Base-by-base conservation (phyloP, 345 rosid genomes). In the Corchorus olitorius region DNA sequence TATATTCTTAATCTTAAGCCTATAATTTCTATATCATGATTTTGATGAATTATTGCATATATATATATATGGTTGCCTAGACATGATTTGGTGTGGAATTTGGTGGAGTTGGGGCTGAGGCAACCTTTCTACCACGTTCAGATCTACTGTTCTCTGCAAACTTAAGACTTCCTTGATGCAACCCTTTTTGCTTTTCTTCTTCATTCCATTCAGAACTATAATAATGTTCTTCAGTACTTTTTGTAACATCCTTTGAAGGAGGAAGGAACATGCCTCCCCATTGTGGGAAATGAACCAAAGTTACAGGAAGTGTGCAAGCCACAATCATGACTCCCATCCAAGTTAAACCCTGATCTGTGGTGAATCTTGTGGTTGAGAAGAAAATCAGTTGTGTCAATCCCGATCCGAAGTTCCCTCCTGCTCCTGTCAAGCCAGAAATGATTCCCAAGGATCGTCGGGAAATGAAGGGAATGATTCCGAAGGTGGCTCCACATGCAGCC, bases 401-500 rank as follows among this genome's bases (percentile, higher is more conserved):
- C 0, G 93, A 92, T 1, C 95, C 94, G 3, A 92, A 92, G 80
- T 93, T 93, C 15, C 95, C 95, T 35, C 94, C 93, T 0, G 93
- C 98, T 1, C 94, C 95, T 0, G 93, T 90, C 11, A 94, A 77
- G 15, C 98, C 97, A 0, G 94, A 92, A 13, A 94, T 90, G 78
- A 94, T 86, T 0, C 98, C 97, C 52, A 94, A 70, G 35, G 95
- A 94, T 34, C 92, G 86, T 16, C 97, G 83, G 0, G 94, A 92
- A 64, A 94, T 79, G 87, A 92, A 93, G 3, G 95, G 95, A 35
- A 92, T 88, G 62, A 93, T 77, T 4, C 93, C 97, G 5, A 92
- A 93, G 6, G 90, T 90, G 1, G 97, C 97, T 17, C 97, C 95
- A 5, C 98, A 93, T 2, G 98, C 94, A 0, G 98, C 95, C 78